Percentiles rank a stretch among this genome's conserved stretches.
phyloP scores from a whole-genome alignment of 2,329 filamentous ascomycete species.

The Cadophora sp. region DNA sequence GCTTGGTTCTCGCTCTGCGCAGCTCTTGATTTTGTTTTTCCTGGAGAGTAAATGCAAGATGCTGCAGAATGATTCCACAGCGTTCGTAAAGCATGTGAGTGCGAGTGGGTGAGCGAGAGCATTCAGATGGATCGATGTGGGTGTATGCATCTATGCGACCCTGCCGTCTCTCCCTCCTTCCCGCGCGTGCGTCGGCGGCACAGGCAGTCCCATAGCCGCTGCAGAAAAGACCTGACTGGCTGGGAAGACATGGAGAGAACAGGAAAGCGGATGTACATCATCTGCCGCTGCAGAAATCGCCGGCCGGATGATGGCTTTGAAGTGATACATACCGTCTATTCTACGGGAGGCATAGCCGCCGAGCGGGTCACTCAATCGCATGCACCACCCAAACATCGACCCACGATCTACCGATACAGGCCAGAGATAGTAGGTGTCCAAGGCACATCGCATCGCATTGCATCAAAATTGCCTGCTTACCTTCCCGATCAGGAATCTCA shows the following conservation, averaged over 20 bases:
- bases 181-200: background rate
- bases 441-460: slow-evolving; percentile 2
- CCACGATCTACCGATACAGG: background rate
- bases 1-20: background rate
- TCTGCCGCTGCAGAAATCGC: slow-evolving; percentile 9
- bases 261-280: background rate
- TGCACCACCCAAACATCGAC: slow-evolving; percentile 4
- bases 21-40: too few species aligned
- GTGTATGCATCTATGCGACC: background rate
- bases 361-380: background rate
- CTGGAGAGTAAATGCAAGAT: background rate
- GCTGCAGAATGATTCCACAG: background rate
- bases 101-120: background rate
- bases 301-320: slow-evolving; percentile 5
- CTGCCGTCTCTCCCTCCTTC: background rate
- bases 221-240: slow-evolving; percentile 7
- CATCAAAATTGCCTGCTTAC: background rate
- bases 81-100: background rate
- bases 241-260: background rate
- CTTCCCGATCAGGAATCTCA: slow-evolving; percentile 2
- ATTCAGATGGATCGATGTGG: background rate
- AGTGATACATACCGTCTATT: background rate
- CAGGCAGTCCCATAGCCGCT: slow-evolving; percentile 5
- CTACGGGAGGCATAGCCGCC: slow-evolving; percentile 16
- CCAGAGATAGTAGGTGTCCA: background rate